Evolutionary conservation across 352 stramenopile genomes (phyloP).

Genomic region (Phytophthora capsici): DNA sequence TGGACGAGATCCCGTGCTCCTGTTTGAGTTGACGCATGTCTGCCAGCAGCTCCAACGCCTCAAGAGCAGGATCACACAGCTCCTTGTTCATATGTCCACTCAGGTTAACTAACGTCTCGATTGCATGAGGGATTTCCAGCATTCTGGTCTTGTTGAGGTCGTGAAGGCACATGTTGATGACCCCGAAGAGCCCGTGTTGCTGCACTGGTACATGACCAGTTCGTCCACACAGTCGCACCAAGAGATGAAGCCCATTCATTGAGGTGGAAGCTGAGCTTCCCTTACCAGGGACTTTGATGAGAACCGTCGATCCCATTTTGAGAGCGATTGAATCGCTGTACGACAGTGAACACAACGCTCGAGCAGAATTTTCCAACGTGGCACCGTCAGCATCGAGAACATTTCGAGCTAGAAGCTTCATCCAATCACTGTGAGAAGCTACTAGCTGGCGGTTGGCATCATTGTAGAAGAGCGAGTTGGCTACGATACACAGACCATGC

Average conservation of each 20-base stretch:
- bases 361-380: slow-evolving; percentile 71
- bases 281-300: neutral
- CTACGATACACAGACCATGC: slow-evolving; percentile 74
- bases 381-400: slow-evolving; percentile 40
- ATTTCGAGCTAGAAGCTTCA: slow-evolving; percentile 64
- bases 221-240: slow-evolving; percentile 56
- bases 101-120: slow-evolving; percentile 84
- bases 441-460: slow-evolving; percentile 86
- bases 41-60: slow-evolving; percentile 79
- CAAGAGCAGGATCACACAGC: slow-evolving; percentile 70
- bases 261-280: slow-evolving; percentile 6
- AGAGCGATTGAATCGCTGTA: slow-evolving; percentile 85
- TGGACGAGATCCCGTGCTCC: slow-evolving; percentile 35
- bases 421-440: slow-evolving; percentile 54
- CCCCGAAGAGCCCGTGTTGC: slow-evolving; percentile 67
- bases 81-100: slow-evolving; percentile 66
- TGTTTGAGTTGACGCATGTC: slow-evolving; percentile 63
- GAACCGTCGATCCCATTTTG: slow-evolving; percentile 43
- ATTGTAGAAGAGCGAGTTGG: slow-evolving; percentile 92
- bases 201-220: slow-evolving; percentile 48
- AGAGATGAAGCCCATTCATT: slow-evolving; percentile 51
- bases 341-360: slow-evolving; percentile 79
- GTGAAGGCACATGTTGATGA: slow-evolving; percentile 88
- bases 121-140: slow-evolving; percentile 68
- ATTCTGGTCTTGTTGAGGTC: slow-evolving; percentile 84